Base-by-base conservation (phyloP, 768 basidiomycete species). In the Royoungia palumana region DNA sequence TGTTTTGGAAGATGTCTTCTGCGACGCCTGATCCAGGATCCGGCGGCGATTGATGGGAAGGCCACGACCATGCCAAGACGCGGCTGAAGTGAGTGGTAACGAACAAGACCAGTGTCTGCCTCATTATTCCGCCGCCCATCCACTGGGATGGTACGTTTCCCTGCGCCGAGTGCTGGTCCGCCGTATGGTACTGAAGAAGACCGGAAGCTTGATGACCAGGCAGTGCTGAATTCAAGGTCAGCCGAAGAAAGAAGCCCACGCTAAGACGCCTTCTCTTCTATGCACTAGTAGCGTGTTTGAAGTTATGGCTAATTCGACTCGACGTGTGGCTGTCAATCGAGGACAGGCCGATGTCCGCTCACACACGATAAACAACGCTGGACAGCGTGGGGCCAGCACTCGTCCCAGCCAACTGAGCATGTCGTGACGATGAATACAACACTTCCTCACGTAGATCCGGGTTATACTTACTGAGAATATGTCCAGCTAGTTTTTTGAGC, bases 51-150 rank as follows among this genome's bases (percentile, higher is more conserved):
- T 61, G 60, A 44, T 57, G 46, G 48, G 55, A 30, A n/a, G 61
- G 25, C 65, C 65, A 66, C 5, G 66, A 59, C 65, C 65, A 66
- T 7, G 66, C 64, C 34, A 46, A 50, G 47, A 47, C 52, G 34
- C 30, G 42, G 38, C 42, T 44, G 44, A 54, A 30, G 30, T 49
- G 47, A 28, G 39, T 45, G 41, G 51, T 36, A 41, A 53, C 45
- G 47, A 54, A 47, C 30, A 65, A 17, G 44, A 59, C 24, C 14
- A 46, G 10, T 19, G 43, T 24, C 30, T 19, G 49, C n/a, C 34
- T 40, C 42, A 56, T 49, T 46, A 43, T 46, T n/a, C 43, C 39
- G 48, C 27, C 34, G 42, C 45, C 40, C 25, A 37, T 41, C 37
- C 30, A 35, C n/a, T n/a, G n/a, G 13, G 36, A 17, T 36, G 40